phyloP scores from a whole-genome alignment of 495 filamentous ascomycete genomes.

The Lindgomyces ingoldianus region DNA sequence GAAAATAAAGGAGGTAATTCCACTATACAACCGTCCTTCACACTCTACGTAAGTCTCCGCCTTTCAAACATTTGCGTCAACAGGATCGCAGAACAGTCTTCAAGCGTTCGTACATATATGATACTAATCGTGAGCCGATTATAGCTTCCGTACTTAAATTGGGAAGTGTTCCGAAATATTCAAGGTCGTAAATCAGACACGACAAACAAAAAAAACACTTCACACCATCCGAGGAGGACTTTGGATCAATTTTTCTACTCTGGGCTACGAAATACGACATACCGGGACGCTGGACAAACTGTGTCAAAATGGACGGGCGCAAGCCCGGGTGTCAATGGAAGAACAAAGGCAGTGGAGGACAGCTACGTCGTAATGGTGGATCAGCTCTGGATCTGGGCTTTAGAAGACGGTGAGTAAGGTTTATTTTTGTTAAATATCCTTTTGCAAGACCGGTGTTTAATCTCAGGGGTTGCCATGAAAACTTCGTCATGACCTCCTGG shows the following conservation, averaged over 20 bases:
- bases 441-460: too few relatives aligned
- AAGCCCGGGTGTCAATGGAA: neutral
- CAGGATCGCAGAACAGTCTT: too few relatives aligned
- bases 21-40: neutral
- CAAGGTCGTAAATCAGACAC: neutral
- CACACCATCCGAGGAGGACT: constrained; percentile 3
- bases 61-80: neutral
- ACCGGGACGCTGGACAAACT: constrained; percentile 4
- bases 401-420: constrained; percentile 3
- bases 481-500: too few relatives aligned
- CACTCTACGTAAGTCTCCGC: neutral
- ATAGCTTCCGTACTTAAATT: constrained; percentile 18
- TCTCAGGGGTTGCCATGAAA: too few relatives aligned
- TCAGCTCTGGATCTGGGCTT: constrained; percentile 10
- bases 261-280: neutral
- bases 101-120: too few relatives aligned
- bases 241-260: constrained; percentile 2
- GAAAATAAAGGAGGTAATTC: too few relatives aligned
- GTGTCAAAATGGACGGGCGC: constrained; percentile 3
- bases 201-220: neutral
- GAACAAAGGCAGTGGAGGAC: neutral
- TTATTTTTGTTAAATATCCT: too few relatives aligned
- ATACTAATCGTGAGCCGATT: neutral
- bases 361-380: constrained; percentile 7
- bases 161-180: neutral